A percentile compares a stretch with the other conserved stretches of the same genome.
These are phyloP conservation scores for Epichloe festucae DNA, from an alignment of 2,329 filamentous ascomycete genomes.

Conservation along the genomic window DNA sequence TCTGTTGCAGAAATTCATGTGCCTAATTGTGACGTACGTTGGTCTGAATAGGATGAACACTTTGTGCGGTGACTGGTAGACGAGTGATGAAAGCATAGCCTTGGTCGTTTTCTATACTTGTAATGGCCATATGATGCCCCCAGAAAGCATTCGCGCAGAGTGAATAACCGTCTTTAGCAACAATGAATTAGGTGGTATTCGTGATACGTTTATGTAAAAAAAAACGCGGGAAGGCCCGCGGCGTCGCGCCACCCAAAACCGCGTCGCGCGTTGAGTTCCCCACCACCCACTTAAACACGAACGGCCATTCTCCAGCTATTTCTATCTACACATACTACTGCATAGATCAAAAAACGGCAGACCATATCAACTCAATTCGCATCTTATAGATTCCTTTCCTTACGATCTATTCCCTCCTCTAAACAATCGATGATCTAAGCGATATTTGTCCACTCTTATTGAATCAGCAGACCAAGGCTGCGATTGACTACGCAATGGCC, in stretches of 20 bases:
- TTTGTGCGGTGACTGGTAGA: too few relatives aligned
- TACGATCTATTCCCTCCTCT: neutral
- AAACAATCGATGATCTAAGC: neutral
- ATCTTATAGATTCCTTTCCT: neutral
- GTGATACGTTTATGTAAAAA: neutral
- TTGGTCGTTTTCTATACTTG: too few relatives aligned
- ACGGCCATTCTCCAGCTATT: constrained; percentile 1
- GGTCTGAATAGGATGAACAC: neutral
- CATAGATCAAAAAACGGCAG: neutral
- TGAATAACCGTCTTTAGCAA: too few relatives aligned
- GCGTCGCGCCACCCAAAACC: constrained; percentile 10
- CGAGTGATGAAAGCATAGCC: too few relatives aligned
- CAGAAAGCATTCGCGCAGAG: too few relatives aligned
- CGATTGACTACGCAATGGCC: constrained; percentile 27
- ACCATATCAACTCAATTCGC: neutral
- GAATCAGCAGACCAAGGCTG: neutral
- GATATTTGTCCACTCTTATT: neutral
- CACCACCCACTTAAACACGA: constrained; percentile 11
- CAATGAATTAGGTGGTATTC: neutral
- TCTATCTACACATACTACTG: neutral
- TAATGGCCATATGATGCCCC: too few relatives aligned
- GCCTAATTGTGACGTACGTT: neutral
- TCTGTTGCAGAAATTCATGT: neutral
- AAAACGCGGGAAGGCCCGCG: constrained; percentile 2
- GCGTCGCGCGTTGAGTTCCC: constrained; percentile 21